phyloP scores from a whole-genome alignment of 1,284 basidiomycete genomes.

The Austropuccinia psidii region DNA sequence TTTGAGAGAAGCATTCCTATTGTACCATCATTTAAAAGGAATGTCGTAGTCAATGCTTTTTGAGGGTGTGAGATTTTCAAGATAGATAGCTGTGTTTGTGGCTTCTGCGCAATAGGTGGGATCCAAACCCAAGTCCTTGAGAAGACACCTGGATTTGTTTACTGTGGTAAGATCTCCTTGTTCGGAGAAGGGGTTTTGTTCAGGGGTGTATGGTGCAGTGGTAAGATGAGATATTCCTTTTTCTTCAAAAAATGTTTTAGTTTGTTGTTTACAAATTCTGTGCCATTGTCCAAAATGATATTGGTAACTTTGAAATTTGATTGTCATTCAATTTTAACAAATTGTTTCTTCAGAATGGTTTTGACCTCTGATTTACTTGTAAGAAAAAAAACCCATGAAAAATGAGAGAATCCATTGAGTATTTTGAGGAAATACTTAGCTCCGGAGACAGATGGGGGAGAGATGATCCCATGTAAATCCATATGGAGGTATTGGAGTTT shows the following conservation, averaged over 20 bases:
- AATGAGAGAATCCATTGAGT: background rate
- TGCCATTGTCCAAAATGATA: background rate
- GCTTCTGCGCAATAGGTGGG: background rate
- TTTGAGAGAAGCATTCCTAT: background rate
- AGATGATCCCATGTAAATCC: background rate
- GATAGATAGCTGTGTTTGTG: background rate
- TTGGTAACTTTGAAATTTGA: background rate
- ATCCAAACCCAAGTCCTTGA: background rate
- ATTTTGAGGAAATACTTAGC: background rate
- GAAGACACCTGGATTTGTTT: background rate
- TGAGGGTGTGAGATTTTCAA: background rate
- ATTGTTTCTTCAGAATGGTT: background rate
- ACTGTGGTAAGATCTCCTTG: background rate
- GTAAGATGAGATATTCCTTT: background rate
- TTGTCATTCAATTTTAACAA: background rate
- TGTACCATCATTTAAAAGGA: background rate
- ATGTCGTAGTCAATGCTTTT: background rate
- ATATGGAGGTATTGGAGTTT: background rate
- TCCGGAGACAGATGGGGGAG: background rate
- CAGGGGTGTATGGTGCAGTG: background rate
- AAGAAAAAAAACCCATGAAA: background rate
- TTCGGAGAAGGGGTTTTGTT: background rate
- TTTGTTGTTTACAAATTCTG: background rate
- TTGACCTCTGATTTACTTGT: background rate
- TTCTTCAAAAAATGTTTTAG: background rate